Evolutionary conservation across 495 filamentous ascomycete genomes (phyloP).

Genomic region (Hypoxylon cercidicola): DNA sequence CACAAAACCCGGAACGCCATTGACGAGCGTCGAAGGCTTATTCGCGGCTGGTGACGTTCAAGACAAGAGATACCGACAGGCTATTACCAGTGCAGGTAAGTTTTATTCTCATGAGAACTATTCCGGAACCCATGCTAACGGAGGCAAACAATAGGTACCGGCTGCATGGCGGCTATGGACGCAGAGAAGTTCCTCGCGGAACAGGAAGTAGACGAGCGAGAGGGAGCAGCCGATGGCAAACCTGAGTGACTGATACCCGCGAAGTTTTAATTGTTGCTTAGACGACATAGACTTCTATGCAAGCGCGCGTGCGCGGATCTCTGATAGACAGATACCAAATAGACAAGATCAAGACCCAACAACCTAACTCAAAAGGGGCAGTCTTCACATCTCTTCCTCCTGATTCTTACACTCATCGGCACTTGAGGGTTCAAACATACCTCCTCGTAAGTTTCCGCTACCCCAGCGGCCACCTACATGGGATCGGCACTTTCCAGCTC

Average conservation of each 20-base stretch:
- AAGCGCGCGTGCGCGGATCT: conserved; percentile 9
- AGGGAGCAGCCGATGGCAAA: conserved; percentile 47
- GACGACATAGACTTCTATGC: conserved; percentile 15
- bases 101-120: conserved; percentile 21
- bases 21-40: conserved; percentile 89
- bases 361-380: too few relatives aligned
- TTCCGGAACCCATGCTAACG: conserved; percentile 46
- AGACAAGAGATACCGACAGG: conserved; percentile 97
- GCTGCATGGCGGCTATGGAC: conserved; percentile 93
- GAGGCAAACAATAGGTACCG: conserved; percentile 70
- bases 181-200: conserved; percentile 92
- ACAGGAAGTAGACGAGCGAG: conserved; percentile 63
- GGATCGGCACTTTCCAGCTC: too few relatives aligned
- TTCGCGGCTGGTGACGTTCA: conserved; percentile 98
- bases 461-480: too few relatives aligned
- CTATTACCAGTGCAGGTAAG: conserved; percentile 96
- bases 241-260: conserved; percentile 32
- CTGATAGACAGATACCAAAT: conserved; percentile 40
- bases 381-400: too few relatives aligned
- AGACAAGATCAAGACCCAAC: too few relatives aligned
- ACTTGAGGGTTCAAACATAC: too few relatives aligned
- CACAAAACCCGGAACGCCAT: conserved; percentile 87
- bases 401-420: too few relatives aligned
- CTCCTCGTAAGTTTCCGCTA: too few relatives aligned
- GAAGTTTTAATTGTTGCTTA: conserved; percentile 12